Percentiles rank a stretch among this genome's conserved stretches.
phyloP scores from a whole-genome alignment of 2,329 filamentous ascomycete species.

The Aureobasidium uvarum region DNA sequence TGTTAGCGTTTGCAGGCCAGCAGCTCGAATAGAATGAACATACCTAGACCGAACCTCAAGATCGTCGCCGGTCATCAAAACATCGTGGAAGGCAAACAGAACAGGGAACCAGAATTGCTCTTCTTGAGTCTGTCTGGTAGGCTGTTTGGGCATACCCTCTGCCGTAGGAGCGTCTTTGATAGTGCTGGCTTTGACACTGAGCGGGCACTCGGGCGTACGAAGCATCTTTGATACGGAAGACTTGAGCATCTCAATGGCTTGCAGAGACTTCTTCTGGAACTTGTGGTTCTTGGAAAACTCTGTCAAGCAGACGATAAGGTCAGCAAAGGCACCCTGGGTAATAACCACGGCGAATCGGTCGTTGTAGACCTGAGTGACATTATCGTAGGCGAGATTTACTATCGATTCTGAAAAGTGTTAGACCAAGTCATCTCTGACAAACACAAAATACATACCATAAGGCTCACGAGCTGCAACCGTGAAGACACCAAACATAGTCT shows the following conservation, averaged over 20 bases:
- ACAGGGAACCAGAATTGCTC: constrained; percentile 99
- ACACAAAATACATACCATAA: constrained; percentile 56
- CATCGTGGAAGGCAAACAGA: constrained; percentile 96
- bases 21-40: constrained; percentile 21
- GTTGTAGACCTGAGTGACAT: constrained; percentile 93
- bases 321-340: constrained; percentile 92
- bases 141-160: constrained; percentile 58
- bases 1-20: constrained; percentile 11
- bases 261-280: constrained; percentile 97
- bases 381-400: constrained; percentile 94
- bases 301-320: constrained; percentile 92
- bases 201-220: constrained; percentile 88
- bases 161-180: constrained; percentile 50
- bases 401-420: constrained; percentile 65
- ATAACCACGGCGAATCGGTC: constrained; percentile 95
- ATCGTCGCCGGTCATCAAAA: constrained; percentile 98
- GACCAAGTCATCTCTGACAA: background rate
- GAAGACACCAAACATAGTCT: constrained; percentile 99
- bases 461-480: constrained; percentile 91
- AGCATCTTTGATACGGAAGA: constrained; percentile 94
- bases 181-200: constrained; percentile 65
- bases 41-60: constrained; percentile 80
- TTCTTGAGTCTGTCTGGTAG: constrained; percentile 81
- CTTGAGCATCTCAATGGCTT: constrained; percentile 92
- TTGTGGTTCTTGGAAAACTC: constrained; percentile 98